Evolutionary conservation across 257 asterid species (phyloP).

Genomic region (Osmanthus fragrans): DNA sequence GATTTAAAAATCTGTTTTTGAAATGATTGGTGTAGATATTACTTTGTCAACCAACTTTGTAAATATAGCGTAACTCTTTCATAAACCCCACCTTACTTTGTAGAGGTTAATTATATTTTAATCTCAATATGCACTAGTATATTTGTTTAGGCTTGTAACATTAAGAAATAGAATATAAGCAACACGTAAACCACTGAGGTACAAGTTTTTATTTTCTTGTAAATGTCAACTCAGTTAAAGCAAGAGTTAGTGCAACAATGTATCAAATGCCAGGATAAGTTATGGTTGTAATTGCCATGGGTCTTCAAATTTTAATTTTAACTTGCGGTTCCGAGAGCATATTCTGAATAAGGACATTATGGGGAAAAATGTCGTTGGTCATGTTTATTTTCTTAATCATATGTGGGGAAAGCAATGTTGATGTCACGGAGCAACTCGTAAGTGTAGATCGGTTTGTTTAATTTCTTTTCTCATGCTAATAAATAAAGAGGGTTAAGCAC

Average conservation of each 20-base stretch:
- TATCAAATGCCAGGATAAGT: background rate
- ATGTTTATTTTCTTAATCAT: background rate
- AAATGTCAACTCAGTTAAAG: background rate
- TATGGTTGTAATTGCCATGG: background rate
- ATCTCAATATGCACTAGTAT: no score
- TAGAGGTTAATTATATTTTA: background rate
- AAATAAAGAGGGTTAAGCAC: background rate
- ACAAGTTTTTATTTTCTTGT: background rate
- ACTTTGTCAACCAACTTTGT: no score
- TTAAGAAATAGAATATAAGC: background rate
- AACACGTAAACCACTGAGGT: background rate
- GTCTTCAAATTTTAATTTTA: background rate
- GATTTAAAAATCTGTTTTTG: no score
- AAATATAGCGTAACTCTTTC: background rate
- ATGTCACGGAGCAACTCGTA: background rate
- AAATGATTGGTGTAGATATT: no score
- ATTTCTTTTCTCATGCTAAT: background rate
- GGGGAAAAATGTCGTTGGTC: background rate
- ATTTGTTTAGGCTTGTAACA: background rate
- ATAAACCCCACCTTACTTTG: background rate
- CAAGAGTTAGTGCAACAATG: background rate
- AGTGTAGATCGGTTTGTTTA: background rate
- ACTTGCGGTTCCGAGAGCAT: background rate
- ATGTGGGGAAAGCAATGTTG: background rate
- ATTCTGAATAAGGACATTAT: background rate